Conservation (phyloP, 2,329 filamentous ascomycete species). For the Tolypocladium ophioglossoides region DNA sequence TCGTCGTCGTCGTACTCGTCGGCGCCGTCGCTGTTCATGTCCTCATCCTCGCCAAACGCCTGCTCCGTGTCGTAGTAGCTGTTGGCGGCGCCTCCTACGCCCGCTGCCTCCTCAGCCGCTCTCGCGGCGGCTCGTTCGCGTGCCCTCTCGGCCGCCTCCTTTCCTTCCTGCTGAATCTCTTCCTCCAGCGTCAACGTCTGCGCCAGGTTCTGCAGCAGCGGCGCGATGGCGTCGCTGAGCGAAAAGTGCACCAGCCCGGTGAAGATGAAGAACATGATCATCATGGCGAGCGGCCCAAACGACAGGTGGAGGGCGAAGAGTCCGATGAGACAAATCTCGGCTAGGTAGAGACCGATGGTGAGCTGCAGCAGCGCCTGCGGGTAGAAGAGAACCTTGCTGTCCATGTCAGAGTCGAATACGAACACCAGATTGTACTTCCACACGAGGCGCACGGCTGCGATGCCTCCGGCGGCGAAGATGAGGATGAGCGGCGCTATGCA, state of each 20-base stretch:
- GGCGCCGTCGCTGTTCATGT: constrained; percentile 15
- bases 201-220: constrained; percentile 69
- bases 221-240: constrained; percentile 62
- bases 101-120: constrained; percentile 5
- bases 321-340: constrained; percentile 73
- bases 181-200: constrained; percentile 54
- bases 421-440: constrained; percentile 89
- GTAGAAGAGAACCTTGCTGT: constrained; percentile 82
- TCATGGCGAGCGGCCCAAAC: constrained; percentile 60
- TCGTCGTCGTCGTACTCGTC: constrained; percentile 20
- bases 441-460: constrained; percentile 74
- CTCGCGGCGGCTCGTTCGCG: constrained; percentile 12
- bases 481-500: constrained; percentile 79
- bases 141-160: constrained; percentile 32
- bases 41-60: constrained; percentile 22
- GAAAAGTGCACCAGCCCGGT: constrained; percentile 66
- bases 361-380: constrained; percentile 81
- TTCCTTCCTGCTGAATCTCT: constrained; percentile 30
- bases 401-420: constrained; percentile 70
- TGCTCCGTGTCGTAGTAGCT: constrained; percentile 24
- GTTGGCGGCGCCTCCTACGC: constrained; percentile 16
- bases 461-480: constrained; percentile 67
- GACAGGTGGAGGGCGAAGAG: constrained; percentile 63
- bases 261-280: constrained; percentile 67
- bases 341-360: constrained; percentile 73